A percentile compares a stretch with the other conserved stretches of the same genome.
Evolutionary conservation across 2,329 filamentous ascomycete species (phyloP).

Genomic region (Thelonectria discophora): DNA sequence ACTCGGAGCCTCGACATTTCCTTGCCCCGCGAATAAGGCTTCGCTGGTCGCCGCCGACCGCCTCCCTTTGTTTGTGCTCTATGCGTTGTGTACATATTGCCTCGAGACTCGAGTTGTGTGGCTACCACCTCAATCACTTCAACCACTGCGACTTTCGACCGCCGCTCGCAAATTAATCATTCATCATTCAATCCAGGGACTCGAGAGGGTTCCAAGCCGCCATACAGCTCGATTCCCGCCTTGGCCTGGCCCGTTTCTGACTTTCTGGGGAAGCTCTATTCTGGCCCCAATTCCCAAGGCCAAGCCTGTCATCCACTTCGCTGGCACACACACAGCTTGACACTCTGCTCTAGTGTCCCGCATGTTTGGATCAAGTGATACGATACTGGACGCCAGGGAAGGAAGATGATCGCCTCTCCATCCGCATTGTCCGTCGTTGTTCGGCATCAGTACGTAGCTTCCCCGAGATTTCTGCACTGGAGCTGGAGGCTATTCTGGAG

Average conservation of each 20-base stretch:
- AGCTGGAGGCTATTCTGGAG: no score
- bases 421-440: conserved; percentile 4
- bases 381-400: conserved; percentile 23
- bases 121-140: no score
- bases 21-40: conserved; percentile 10
- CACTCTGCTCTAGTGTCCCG: conserved; percentile 28
- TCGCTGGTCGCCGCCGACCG: conserved; percentile 5
- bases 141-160: no score
- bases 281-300: background rate
- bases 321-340: conserved; percentile 23
- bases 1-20: conserved; percentile 11
- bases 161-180: no score
- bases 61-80: conserved; percentile 4
- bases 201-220: background rate
- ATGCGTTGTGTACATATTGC: no score
- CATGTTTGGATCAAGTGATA: conserved; percentile 39
- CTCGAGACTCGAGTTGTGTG: background rate
- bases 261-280: conserved; percentile 17
- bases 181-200: no score
- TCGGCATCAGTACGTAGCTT: conserved; percentile 13
- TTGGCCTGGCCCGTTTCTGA: conserved; percentile 14
- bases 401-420: conserved; percentile 30
- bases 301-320: conserved; percentile 11
- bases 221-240: conserved; percentile 4
- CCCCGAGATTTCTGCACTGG: conserved; percentile 1